Conservation (phyloP, 305 asterid species). For the Lippia alba region DNA sequence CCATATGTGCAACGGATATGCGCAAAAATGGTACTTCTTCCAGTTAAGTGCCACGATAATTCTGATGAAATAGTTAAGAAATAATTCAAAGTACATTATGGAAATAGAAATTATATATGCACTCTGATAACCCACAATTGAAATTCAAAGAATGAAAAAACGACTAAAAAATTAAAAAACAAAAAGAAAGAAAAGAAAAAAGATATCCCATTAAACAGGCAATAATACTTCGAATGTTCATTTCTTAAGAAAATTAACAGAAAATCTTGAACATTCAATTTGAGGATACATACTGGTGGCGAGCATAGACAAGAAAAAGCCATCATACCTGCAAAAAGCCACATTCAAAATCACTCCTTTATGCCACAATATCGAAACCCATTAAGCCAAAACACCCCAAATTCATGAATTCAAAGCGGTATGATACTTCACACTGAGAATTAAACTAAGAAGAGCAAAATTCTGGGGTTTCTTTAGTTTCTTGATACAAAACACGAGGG, state of each 20-base stretch:
- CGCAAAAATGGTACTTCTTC: conserved; percentile 78
- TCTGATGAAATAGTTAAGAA: conserved; percentile 60
- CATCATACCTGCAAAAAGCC: conserved; percentile 66
- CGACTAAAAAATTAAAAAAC: background rate
- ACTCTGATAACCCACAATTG: conserved; percentile 12
- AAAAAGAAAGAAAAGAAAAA: background rate
- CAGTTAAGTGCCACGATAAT: conserved; percentile 87
- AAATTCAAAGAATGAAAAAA: background rate
- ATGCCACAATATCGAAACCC: conserved; percentile 14
- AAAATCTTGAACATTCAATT: conserved; percentile 10
- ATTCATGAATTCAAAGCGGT: background rate
- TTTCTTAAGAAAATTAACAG: conserved; percentile 34
- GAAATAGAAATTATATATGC: conserved; percentile 7
- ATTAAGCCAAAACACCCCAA: conserved; percentile 5
- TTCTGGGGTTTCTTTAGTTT: background rate
- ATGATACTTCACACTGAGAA: no score
- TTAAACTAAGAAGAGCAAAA: background rate
- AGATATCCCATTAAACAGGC: background rate
- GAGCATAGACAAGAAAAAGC: conserved; percentile 73
- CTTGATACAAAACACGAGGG: background rate
- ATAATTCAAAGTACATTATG: conserved; percentile 27
- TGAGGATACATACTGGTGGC: conserved; percentile 84
- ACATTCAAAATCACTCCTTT: conserved; percentile 21
- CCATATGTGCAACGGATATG: conserved; percentile 78
- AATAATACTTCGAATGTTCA: conserved; percentile 14